Percentiles rank a stretch among this genome's conserved stretches.
Conservation (phyloP, 2,329 filamentous ascomycete genomes). For the Ophiostoma himal-ulmi region DNA sequence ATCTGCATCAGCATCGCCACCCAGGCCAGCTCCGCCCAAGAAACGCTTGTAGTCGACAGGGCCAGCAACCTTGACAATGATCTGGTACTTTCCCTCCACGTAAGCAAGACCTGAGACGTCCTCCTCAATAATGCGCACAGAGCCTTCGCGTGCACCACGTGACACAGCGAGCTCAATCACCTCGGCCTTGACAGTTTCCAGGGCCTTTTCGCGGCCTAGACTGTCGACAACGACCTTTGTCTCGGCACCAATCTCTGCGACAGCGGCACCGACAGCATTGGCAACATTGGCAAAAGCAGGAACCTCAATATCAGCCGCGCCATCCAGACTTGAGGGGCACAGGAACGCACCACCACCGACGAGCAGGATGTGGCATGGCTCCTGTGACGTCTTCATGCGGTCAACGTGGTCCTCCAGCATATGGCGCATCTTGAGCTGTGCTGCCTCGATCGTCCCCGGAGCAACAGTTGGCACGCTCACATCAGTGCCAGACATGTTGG, state of each 20-base stretch:
- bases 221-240: neutral
- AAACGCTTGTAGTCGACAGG: constrained; percentile 41
- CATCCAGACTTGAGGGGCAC: neutral
- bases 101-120: constrained; percentile 52
- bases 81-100: constrained; percentile 48
- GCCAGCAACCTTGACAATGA: constrained; percentile 55
- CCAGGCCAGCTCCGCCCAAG: neutral
- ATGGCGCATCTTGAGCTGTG: constrained; percentile 39
- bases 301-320: neutral
- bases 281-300: constrained; percentile 36
- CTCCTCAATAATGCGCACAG: constrained; percentile 46
- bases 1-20: neutral
- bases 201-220: neutral
- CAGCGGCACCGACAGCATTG: constrained; percentile 60
- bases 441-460: constrained; percentile 32
- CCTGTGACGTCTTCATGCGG: constrained; percentile 56
- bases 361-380: constrained; percentile 53
- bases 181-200: neutral
- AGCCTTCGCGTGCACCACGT: constrained; percentile 42
- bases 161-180: constrained; percentile 35
- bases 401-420: constrained; percentile 54
- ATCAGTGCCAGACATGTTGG: neutral
- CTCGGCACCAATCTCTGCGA: constrained; percentile 38
- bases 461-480: constrained; percentile 28
- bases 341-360: constrained; percentile 50